These are phyloP conservation scores for Candida bentonensis DNA, from an alignment of 805 yeast genomes.

Conservation along the genomic window DNA sequence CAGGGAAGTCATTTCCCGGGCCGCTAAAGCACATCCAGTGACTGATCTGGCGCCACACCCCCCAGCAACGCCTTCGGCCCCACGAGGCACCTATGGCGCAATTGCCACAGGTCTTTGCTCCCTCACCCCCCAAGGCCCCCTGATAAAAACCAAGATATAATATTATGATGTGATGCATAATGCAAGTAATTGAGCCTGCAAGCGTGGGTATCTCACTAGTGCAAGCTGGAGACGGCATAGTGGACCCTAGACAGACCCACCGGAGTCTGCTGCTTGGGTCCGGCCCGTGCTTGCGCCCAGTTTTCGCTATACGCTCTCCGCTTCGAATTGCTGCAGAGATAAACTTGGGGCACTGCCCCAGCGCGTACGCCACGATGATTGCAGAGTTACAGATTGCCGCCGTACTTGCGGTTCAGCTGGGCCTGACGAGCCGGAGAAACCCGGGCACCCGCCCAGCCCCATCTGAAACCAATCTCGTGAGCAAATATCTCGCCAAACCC, in stretches of 20 bases:
- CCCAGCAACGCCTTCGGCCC: no score
- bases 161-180: background rate
- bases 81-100: no score
- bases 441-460: constrained; percentile 62
- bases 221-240: no score
- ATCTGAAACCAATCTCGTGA: constrained; percentile 75
- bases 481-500: constrained; percentile 94
- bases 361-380: constrained; percentile 3
- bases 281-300: constrained; percentile 1
- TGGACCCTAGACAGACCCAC: no score
- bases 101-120: no score
- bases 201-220: no score
- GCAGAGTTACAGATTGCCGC: background rate
- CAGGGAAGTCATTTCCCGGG: no score
- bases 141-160: no score
- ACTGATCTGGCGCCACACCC: no score
- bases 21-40: no score
- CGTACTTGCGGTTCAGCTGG: background rate
- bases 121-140: no score
- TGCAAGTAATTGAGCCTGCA: background rate
- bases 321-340: constrained; percentile 3
- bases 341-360: background rate
- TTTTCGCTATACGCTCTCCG: background rate
- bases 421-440: constrained; percentile 19
- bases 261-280: background rate